phyloP scores from a whole-genome alignment of 371 early-diverging fungal species.

The Mortierella sp. region DNA sequence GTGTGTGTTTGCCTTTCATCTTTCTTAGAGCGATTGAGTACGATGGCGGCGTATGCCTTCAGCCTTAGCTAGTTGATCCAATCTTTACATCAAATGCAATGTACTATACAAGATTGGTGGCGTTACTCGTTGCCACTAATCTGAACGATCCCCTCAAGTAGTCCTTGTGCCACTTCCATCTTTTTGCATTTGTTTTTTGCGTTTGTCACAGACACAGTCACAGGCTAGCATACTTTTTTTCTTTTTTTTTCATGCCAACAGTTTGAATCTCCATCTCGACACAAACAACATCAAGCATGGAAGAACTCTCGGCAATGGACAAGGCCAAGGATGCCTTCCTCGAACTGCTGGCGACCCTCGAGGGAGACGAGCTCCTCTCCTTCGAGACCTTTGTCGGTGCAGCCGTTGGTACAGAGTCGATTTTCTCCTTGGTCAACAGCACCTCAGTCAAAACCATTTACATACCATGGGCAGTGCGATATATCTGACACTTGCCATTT shows the following conservation, averaged over 20 bases:
- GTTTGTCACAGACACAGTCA: neutral
- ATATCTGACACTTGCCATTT: slow-evolving; percentile 3
- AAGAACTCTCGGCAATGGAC: slow-evolving; percentile 50
- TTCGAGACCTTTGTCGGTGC: slow-evolving; percentile 69
- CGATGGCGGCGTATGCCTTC: slow-evolving; percentile 53
- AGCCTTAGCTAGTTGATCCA: slow-evolving; percentile 31
- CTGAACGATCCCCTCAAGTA: neutral
- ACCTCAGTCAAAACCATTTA: too few relatives aligned
- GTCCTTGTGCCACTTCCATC: neutral
- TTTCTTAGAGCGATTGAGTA: slow-evolving; percentile 45
- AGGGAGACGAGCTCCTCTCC: slow-evolving; percentile 64
- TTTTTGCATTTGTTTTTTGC: neutral
- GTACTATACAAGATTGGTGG: slow-evolving; percentile 8
- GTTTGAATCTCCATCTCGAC: neutral
- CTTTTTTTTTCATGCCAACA: neutral
- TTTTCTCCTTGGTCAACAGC: neutral
- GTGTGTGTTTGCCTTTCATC: neutral
- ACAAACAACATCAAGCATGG: slow-evolving; percentile 16
- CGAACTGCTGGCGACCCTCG: slow-evolving; percentile 63
- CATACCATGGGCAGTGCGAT: too few relatives aligned
- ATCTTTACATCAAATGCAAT: neutral
- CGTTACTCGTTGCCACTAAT: slow-evolving; percentile 1
- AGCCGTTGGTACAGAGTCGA: slow-evolving; percentile 61
- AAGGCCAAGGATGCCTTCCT: slow-evolving; percentile 66
- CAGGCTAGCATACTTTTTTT: neutral